A percentile compares a stretch with the other conserved stretches of the same genome.
Conservation (phyloP, 257 asterid genomes). For the Mitragyna speciosa region DNA sequence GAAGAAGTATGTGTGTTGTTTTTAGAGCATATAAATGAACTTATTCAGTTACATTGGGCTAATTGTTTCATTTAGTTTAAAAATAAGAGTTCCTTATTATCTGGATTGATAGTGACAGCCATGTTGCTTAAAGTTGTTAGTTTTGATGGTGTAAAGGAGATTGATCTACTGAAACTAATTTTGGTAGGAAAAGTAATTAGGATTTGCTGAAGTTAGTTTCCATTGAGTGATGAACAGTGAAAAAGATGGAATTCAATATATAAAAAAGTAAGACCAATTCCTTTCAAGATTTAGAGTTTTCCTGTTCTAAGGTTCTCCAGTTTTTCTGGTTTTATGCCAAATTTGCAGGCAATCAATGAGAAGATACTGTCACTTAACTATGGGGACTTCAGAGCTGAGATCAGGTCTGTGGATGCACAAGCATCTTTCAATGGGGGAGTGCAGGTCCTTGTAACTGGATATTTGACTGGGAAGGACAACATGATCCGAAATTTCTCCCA, state of each 20-base stretch:
- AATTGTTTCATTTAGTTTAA: no score
- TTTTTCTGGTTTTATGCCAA: slow-evolving; percentile 16
- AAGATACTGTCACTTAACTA: slow-evolving; percentile 80
- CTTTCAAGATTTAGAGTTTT: not conserved
- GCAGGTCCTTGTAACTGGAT: slow-evolving; percentile 87
- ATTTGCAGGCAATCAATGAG: slow-evolving; percentile 69
- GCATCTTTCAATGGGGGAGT: slow-evolving; percentile 81
- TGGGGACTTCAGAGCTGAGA: slow-evolving; percentile 60
- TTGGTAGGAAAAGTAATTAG: not conserved
- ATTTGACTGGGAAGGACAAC: slow-evolving; percentile 57
- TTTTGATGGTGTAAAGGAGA: not conserved
- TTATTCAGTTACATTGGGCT: no score
- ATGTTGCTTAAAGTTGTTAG: not conserved
- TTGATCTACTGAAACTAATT: not conserved
- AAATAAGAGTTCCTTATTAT: no score
- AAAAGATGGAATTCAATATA: not conserved
- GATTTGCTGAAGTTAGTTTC: not conserved
- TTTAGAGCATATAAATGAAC: not conserved
- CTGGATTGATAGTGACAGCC: no score
- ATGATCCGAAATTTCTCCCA: slow-evolving; percentile 64
- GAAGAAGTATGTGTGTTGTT: not conserved
- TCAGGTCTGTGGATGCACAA: slow-evolving; percentile 80
- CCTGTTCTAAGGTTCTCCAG: not conserved
- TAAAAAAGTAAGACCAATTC: not conserved
- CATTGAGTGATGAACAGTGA: not conserved